phyloP scores from a whole-genome alignment of 73 alveolate genomes.

The Effrenium voratum region DNA sequence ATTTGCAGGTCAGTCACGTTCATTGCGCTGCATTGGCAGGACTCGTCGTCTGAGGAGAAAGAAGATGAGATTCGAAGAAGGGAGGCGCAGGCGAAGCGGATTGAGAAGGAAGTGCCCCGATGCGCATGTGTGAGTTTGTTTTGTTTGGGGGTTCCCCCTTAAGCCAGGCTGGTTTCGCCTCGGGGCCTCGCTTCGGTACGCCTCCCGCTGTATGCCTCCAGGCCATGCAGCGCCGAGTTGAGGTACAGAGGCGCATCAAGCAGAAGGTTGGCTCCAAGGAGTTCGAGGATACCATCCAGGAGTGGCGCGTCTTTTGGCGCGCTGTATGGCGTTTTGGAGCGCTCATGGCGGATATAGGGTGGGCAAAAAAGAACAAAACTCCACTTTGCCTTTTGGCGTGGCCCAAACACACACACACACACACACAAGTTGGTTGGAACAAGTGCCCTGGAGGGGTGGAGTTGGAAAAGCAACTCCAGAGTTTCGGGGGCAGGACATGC shows the following conservation, averaged over 20 bases:
- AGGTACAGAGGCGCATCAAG: slow-evolving; percentile 46
- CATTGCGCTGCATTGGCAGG: too few species aligned
- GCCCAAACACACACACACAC: background rate
- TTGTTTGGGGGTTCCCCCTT: too few species aligned
- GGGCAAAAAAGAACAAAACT: background rate
- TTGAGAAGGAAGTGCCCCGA: slow-evolving; percentile 17
- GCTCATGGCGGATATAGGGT: background rate
- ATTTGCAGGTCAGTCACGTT: too few species aligned
- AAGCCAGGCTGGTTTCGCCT: too few species aligned
- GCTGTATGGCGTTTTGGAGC: background rate
- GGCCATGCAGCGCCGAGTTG: background rate
- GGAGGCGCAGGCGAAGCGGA: slow-evolving; percentile 41
- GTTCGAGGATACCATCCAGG: slow-evolving; percentile 54
- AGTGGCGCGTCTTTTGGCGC: background rate
- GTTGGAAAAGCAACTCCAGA: too few species aligned
- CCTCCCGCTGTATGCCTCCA: background rate
- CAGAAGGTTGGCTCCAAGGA: background rate
- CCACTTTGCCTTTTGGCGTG: background rate
- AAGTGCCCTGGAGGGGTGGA: too few species aligned
- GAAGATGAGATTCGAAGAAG: background rate
- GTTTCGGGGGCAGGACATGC: too few species aligned
- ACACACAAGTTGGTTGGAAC: too few species aligned
- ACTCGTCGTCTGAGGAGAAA: background rate
- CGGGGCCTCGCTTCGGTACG: too few species aligned
- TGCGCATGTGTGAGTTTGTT: background rate